Evolutionary conservation across 345 rosid species (phyloP).

Genomic region (Lepidium didymum): DNA sequence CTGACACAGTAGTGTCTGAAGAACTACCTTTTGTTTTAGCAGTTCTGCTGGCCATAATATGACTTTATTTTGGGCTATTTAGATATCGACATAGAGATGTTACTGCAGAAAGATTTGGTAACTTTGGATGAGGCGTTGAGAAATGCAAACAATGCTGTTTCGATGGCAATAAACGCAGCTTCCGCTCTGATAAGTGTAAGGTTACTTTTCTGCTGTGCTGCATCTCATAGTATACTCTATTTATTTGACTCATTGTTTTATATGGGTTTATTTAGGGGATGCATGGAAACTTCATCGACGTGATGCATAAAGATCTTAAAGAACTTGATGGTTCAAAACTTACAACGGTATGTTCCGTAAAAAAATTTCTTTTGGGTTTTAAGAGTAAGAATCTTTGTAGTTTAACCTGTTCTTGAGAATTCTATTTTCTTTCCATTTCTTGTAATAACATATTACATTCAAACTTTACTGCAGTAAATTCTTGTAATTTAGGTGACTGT

Average conservation of each 20-base stretch:
- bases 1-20: not conserved
- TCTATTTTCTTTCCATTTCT: not conserved
- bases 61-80: constrained; percentile 19
- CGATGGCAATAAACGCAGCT: constrained; percentile 61
- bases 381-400: not conserved
- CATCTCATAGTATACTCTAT: not conserved
- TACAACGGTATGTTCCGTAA: constrained; percentile 40
- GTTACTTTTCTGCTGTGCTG: constrained; percentile 10
- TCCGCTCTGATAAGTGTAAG: constrained; percentile 63
- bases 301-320: constrained; percentile 35
- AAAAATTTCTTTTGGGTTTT: not conserved
- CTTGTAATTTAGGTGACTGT: not conserved
- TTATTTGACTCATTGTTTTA: not conserved
- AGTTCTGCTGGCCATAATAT: constrained; percentile 15
- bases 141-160: constrained; percentile 81
- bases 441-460: not conserved
- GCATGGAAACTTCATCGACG: constrained; percentile 43
- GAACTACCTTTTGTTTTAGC: not conserved
- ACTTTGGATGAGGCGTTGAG: constrained; percentile 87
- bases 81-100: constrained; percentile 80
- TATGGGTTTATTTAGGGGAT: constrained; percentile 43
- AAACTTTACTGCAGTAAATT: not conserved
- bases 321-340: constrained; percentile 54
- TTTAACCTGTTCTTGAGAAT: not conserved
- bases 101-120: constrained; percentile 74